A percentile compares a stretch with the other conserved stretches of the same genome.
Conservation (phyloP, 345 rosid species). For the Acer yangbiense region DNA sequence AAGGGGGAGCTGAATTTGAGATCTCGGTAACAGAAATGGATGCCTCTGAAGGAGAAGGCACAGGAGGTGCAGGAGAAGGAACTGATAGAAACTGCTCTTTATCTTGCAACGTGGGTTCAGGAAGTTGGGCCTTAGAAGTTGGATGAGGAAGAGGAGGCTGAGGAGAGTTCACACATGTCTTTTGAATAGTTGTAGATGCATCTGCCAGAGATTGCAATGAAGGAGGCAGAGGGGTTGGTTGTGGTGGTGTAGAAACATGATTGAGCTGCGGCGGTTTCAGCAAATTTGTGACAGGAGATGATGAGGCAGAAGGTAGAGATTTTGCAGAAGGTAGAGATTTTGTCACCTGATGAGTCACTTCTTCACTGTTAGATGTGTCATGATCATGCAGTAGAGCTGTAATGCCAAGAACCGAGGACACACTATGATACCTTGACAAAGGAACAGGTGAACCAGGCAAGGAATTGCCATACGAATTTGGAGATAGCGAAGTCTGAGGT, state of each 20-base stretch:
- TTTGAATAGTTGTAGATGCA: constrained; percentile 13
- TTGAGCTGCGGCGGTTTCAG: constrained; percentile 25
- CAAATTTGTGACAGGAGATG: constrained; percentile 30
- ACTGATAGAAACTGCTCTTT: constrained; percentile 13
- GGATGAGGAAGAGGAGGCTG: constrained; percentile 20
- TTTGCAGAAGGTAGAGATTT: constrained; percentile 32
- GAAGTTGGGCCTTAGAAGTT: constrained; percentile 8
- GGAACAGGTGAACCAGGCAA: constrained; percentile 51
- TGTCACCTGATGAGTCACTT: constrained; percentile 32
- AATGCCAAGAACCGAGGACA: constrained; percentile 65
- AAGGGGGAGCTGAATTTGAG: constrained; percentile 15
- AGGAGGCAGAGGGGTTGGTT: constrained; percentile 13
- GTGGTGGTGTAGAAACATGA: constrained; percentile 18
- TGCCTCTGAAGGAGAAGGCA: constrained; percentile 1
- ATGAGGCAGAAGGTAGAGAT: constrained; percentile 33
- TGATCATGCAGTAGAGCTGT: constrained; percentile 79
- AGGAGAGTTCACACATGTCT: constrained; percentile 13
- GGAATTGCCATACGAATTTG: constrained; percentile 40
- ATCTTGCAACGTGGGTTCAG: constrained; percentile 13
- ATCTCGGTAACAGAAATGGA: not conserved
- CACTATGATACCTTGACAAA: constrained; percentile 52
- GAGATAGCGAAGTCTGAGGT: constrained; percentile 44
- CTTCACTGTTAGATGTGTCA: constrained; percentile 45
- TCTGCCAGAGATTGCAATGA: constrained; percentile 17
- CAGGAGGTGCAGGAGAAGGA: constrained; percentile 20